Conservation (phyloP, 768 basidiomycete species). For the Suillus ampliporus region DNA sequence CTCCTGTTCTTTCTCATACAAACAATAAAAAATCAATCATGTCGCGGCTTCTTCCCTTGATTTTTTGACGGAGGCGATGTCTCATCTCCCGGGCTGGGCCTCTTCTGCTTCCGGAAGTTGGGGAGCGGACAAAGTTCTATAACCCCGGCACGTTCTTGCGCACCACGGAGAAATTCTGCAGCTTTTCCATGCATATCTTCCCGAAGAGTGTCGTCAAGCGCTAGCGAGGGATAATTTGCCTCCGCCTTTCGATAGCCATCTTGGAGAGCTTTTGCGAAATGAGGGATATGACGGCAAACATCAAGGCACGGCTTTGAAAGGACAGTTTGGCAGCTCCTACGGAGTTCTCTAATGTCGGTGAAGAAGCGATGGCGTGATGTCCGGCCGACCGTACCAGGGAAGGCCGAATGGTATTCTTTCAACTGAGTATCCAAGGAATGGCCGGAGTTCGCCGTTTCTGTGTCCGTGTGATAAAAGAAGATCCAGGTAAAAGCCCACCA, state of each 20-base stretch:
- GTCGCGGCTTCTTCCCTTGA: background rate
- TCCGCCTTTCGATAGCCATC: no score
- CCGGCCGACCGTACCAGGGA: background rate
- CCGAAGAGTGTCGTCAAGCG: no score
- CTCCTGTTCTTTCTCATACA: no score
- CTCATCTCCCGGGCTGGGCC: background rate
- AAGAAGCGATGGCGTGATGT: conserved; percentile 6
- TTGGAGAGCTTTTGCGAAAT: no score
- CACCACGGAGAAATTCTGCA: background rate
- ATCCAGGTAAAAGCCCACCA: no score
- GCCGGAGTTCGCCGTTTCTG: no score
- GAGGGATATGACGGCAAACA: no score
- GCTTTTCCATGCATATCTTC: no score
- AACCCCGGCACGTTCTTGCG: background rate
- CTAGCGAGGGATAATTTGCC: no score
- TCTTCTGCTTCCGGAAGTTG: background rate
- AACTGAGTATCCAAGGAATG: background rate
- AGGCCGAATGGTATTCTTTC: background rate
- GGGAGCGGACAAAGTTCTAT: background rate
- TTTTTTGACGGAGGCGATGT: background rate
- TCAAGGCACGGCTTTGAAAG: no score
- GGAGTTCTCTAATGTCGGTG: background rate
- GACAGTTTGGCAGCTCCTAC: background rate
- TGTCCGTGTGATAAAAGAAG: no score
- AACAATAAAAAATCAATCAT: no score